Conservation (phyloP, 495 filamentous ascomycete genomes). For the Penicillium samsonianum region DNA sequence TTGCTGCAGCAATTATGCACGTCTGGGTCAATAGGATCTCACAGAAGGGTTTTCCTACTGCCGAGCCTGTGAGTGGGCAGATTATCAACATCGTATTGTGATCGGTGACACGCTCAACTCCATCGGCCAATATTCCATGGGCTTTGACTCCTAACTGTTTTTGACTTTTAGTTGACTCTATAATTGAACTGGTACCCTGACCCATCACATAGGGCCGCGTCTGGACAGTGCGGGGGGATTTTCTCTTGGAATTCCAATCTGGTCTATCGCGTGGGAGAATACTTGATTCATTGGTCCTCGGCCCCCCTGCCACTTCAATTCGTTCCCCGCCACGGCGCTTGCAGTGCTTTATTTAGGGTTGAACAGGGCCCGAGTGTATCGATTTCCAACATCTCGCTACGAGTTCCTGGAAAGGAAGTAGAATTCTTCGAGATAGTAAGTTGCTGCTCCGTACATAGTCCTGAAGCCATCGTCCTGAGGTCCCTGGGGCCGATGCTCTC, state of each 20-base stretch:
- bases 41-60: not conserved
- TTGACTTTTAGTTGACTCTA: not conserved
- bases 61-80: constrained; percentile 12
- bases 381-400: constrained; percentile 1
- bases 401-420: not conserved
- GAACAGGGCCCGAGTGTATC: constrained; percentile 6
- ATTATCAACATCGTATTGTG: constrained; percentile 1
- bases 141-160: not conserved
- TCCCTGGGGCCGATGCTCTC: not conserved
- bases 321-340: constrained; percentile 16
- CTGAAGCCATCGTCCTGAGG: not conserved
- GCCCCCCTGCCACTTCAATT: constrained; percentile 1
- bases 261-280: constrained; percentile 10
- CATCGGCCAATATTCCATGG: not conserved
- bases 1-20: constrained; percentile 34
- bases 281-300: not conserved
- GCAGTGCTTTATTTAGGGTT: constrained; percentile 11
- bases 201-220: not conserved
- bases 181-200: too few species aligned
- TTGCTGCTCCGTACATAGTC: not conserved
- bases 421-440: not conserved
- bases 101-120: constrained; percentile 8
- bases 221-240: constrained; percentile 1
- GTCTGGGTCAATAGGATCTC: constrained; percentile 24
- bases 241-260: not conserved